Evolutionary conservation across 2,329 filamentous ascomycete genomes (phyloP).

Genomic region (Penicillium sp.): DNA sequence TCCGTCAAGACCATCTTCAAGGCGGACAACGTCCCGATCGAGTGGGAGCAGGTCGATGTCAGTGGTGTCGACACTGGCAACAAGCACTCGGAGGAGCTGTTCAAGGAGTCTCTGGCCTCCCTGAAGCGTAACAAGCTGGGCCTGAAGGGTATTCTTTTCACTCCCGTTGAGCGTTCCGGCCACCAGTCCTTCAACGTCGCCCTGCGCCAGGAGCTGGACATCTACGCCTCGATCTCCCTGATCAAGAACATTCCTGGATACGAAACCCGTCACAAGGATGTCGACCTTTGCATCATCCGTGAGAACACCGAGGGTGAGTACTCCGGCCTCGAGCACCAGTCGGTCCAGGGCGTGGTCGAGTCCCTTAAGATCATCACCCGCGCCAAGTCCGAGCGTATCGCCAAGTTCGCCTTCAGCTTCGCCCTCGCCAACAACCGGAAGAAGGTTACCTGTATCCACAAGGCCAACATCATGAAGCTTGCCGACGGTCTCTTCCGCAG

Average conservation of each 20-base stretch:
- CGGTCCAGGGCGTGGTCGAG: constrained; percentile 92
- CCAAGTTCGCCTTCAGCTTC: constrained; percentile 97
- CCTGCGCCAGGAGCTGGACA: constrained; percentile 97
- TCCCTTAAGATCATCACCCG: constrained; percentile 99
- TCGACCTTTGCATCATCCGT: constrained; percentile 98
- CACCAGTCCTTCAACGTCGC: constrained; percentile 99
- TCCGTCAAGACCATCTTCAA: constrained; percentile 99
- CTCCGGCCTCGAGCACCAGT: constrained; percentile 98
- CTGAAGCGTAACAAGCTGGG: constrained; percentile 98
- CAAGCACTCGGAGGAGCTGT: constrained; percentile 89
- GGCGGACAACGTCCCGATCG: constrained; percentile 96
- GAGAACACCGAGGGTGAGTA: constrained; percentile 99
- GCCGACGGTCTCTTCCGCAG: constrained; percentile 98
- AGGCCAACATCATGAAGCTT: constrained; percentile 99
- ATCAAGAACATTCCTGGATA: constrained; percentile 99
- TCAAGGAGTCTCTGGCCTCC: constrained; percentile 91
- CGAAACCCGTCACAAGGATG: constrained; percentile 92
- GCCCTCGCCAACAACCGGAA: constrained; percentile 97
- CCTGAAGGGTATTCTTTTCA: constrained; percentile 98
- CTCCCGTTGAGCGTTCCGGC: constrained; percentile 90
- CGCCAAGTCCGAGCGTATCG: constrained; percentile 97
- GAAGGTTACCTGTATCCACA: constrained; percentile 99
- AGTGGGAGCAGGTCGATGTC: constrained; percentile 98
- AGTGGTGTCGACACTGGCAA: constrained; percentile 81
- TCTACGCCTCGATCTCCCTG: constrained; percentile 95